Evolutionary conservation across 257 asterid species (phyloP), one percentile per base, ranked within the genome.

Genomic region (Eucommia ulmoides): DNA sequence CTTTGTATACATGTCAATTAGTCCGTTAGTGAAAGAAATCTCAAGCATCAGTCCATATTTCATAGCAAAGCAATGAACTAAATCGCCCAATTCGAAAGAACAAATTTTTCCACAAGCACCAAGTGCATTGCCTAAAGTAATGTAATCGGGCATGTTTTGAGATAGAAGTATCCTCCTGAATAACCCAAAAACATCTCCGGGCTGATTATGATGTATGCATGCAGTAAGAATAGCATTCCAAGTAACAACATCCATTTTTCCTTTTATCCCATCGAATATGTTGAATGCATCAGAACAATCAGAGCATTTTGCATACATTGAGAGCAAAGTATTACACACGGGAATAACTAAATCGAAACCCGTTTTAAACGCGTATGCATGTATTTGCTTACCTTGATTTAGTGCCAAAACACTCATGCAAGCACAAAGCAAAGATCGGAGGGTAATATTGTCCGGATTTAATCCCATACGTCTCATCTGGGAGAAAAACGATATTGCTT

Each of bases 361-460:
- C 47, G 26, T 56, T 72, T 78, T 84, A 20, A 69, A 29, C 52
- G 74, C 55, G 58, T 56, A 84, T 23, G 82, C 63, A 53, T 84
- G 95, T 50, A 81, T 59, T 57, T 69, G 89, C 67, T 72, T 81
- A 65, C 86, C 95, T 33, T 64, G 89, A 54, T 66, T 63, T 16
- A 78, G 64, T 49, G 62, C 29, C 10, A 41, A 58, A 35, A 72
- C 59, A 58, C 60, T 70, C 0, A 60, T 51, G 54, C 77, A 74
- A 50, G 86, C 76, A 59, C 89, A 67, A 48, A 84, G 89, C 70
- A 84, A 64, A 64, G 82, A 76, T 46, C 77, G 86, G 45, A 84
- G 50, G 1, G 89, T 81, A 52, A 76, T 73, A 55, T 70, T 79
- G 63, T 81, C 83, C 25, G 89, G 82, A 23, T 24, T 60, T 33